Base-by-base conservation (phyloP, 1,139 yeast genomes). In the Zygosaccharomyces sapae region DNA sequence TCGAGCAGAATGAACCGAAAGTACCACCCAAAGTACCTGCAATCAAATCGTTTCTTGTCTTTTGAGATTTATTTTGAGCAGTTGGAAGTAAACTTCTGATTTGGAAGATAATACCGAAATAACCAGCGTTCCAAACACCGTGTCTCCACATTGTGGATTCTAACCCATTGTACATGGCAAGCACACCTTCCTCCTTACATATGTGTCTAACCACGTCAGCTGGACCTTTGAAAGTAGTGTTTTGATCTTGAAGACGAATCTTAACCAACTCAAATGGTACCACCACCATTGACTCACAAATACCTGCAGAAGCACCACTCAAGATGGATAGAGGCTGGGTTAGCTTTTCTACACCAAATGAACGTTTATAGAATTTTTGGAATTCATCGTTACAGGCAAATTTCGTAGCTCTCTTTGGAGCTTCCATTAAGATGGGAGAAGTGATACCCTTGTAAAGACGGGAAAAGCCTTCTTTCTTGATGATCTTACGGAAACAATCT, bases 111-210 rank as follows among this genome's bases (percentile, higher is more conserved):
- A 86, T 81, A 54, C 99, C 98, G 66, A 92, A 92, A 73, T 94
- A 92, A 51, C 98, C 98, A 42, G 97, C 96, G 69, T 94, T 92
- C 99, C 99, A 92, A 55, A 81, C 74, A 54, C 87, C 79, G 68
- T 92, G 98, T 77, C 99, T 86, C 96, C 97, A 90, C 67, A 94
- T 71, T 16, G 98, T 92, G 20, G 97, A 90, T 72, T 92, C 99
- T 58, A 92, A 74, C 52, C 99, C 99, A 66, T 88, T 89, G 71
- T 92, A 92, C 66, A 92, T 72, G 2, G 96, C 94, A 51, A 87
- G 70, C 2, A 80, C 67, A 61, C 99, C 98, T 66, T 89, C 87
- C 46, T 75, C 71, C 58, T 75, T 77, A 52, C 90, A 70, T 52
- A 89, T 86, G 65, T 81, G 78, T 63, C 75, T 75, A 42, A 90